These are phyloP conservation scores for Neophaeococcomyces mojaviensis DNA, from an alignment of 2,329 filamentous ascomycete species.

Conservation along the genomic window DNA sequence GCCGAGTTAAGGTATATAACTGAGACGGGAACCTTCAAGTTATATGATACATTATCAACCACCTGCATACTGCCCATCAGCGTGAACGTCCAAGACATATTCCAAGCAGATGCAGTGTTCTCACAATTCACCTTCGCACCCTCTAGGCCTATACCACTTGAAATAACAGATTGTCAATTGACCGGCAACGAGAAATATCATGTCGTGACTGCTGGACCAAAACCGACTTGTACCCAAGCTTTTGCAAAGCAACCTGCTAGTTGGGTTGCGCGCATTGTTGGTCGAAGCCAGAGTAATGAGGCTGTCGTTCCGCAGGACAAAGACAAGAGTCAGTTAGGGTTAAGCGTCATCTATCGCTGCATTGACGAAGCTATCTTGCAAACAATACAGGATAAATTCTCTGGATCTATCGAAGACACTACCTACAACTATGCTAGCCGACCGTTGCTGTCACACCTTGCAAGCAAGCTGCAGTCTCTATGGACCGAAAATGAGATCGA, in stretches of 20 bases:
- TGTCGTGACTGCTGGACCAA: conserved; percentile 41
- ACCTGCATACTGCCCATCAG: conserved; percentile 73
- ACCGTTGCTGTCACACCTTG: conserved; percentile 46
- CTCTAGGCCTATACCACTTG: conserved; percentile 64
- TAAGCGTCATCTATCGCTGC: conserved; percentile 69
- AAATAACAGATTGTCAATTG: conserved; percentile 64
- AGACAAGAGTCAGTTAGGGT: conserved; percentile 27
- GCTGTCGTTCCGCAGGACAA: conserved; percentile 11
- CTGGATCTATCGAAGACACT: conserved; percentile 39
- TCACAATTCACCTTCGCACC: conserved; percentile 89
- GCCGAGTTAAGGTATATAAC: conserved; percentile 72
- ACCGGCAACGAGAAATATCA: conserved; percentile 60
- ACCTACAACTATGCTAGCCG: conserved; percentile 40
- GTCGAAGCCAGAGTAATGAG: conserved; percentile 12
- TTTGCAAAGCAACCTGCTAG: conserved; percentile 77
- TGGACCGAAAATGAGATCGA: conserved; percentile 46
- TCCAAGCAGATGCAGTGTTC: conserved; percentile 74
- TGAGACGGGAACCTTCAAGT: conserved; percentile 56
- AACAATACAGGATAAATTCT: conserved; percentile 41
- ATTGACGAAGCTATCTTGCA: conserved; percentile 63
- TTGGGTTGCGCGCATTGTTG: conserved; percentile 15
- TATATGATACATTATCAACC: conserved; percentile 55
- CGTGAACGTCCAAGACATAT: conserved; percentile 94
- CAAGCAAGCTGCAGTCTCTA: conserved; percentile 38
- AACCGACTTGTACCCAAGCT: conserved; percentile 48